These are phyloP conservation scores for Paspalum notatum DNA, from an alignment of 176 grass and related monocot species.

Conservation along the genomic window DNA sequence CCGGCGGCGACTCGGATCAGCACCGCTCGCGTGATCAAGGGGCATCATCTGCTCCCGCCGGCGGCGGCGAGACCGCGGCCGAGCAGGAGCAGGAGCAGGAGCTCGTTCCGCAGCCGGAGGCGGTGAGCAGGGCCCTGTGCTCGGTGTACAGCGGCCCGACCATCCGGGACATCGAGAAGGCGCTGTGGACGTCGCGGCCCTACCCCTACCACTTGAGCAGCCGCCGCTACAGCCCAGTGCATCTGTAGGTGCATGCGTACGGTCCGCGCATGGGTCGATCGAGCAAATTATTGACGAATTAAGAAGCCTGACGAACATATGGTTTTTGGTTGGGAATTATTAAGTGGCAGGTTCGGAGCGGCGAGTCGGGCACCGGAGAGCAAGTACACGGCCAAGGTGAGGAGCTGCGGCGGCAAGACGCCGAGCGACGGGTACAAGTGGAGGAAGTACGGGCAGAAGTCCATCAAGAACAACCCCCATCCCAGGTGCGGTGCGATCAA, in stretches of 20 bases:
- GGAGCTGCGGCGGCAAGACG: constrained; percentile 56
- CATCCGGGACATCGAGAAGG: constrained; percentile 64
- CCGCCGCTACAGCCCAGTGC: constrained; percentile 35
- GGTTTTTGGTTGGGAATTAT: not conserved
- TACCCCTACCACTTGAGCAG: not conserved
- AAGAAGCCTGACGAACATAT: not conserved
- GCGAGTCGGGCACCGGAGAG: constrained; percentile 42
- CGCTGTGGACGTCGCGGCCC: constrained; percentile 43
- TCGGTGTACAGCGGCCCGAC: constrained; percentile 73
- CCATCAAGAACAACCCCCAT: constrained; percentile 80
- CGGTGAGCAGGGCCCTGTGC: constrained; percentile 41
- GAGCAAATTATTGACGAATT: not conserved
- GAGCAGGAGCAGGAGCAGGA: constrained; percentile 11
- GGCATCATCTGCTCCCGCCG: not conserved
- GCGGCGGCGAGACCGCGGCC: constrained; percentile 11
- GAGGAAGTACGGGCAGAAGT: constrained; percentile 88
- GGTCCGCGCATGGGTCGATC: not conserved
- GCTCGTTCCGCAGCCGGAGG: constrained; percentile 4
- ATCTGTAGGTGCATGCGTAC: constrained; percentile 39
- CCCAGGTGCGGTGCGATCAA: constrained; percentile 52
- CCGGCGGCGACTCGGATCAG: not conserved
- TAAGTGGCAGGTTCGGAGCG: constrained; percentile 33
- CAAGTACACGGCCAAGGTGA: constrained; percentile 56
- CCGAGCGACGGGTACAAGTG: constrained; percentile 73
- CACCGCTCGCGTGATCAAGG: not conserved